Evolutionary conservation across 352 stramenopile genomes (phyloP).

Genomic region (Phytophthora cactorum): DNA sequence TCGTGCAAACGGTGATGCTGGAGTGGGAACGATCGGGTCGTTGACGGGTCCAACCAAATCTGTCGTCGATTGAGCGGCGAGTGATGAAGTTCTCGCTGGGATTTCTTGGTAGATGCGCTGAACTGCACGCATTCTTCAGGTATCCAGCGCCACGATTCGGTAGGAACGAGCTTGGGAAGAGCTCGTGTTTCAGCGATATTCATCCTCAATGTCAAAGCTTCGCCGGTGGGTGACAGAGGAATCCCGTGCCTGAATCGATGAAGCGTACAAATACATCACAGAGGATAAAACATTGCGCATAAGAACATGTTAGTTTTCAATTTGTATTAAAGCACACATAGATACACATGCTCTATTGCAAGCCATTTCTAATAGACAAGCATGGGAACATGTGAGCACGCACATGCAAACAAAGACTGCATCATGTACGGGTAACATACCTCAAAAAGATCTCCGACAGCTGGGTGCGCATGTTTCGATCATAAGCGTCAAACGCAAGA

Average conservation of each 20-base stretch:
- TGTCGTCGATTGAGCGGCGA: constrained; percentile 47
- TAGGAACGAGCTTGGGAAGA: constrained; percentile 47
- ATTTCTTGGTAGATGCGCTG: constrained; percentile 1
- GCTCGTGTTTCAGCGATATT: constrained; percentile 45
- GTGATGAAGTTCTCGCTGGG: constrained; percentile 34
- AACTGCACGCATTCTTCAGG: constrained; percentile 13
- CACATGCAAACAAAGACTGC: constrained; percentile 18
- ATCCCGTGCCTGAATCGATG: constrained; percentile 60
- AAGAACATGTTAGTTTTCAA: not conserved
- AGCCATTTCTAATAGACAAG: constrained; percentile 3
- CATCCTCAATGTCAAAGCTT: constrained; percentile 45
- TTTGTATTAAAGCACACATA: not conserved
- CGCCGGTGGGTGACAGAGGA: constrained; percentile 45
- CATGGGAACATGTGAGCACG: constrained; percentile 5
- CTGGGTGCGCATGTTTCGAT: constrained; percentile 72
- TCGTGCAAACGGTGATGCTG: constrained; percentile 60
- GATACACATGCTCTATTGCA: not conserved
- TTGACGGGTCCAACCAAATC: constrained; percentile 73
- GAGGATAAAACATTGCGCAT: not conserved
- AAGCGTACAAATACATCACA: not conserved
- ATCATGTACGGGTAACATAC: constrained; percentile 39
- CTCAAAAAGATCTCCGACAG: constrained; percentile 84
- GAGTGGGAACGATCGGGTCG: constrained; percentile 55
- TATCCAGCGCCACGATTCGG: constrained; percentile 41
- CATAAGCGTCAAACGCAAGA: constrained; percentile 93